A percentile compares a stretch with the other conserved stretches of the same genome.
Conservation (phyloP, 2,329 filamentous ascomycete species). For the Neofusicoccum sp. region DNA sequence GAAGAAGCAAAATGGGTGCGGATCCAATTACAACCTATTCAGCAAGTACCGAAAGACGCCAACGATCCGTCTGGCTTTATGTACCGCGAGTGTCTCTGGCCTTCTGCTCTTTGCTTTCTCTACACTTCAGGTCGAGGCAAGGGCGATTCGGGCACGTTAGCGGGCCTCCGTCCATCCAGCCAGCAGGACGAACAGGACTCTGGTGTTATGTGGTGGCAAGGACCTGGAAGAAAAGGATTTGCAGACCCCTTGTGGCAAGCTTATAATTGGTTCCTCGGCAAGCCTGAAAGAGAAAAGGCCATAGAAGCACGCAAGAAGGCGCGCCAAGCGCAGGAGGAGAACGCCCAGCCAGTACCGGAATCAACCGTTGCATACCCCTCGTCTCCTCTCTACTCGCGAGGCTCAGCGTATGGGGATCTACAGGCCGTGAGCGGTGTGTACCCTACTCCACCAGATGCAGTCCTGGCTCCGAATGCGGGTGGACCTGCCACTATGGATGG, state of each 20-base stretch:
- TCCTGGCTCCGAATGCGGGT: conserved; percentile 34
- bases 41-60: background rate
- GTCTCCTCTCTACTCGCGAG: conserved; percentile 40
- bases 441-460: conserved; percentile 44
- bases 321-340: conserved; percentile 50
- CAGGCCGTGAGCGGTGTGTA: conserved; percentile 43
- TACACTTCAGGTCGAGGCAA: background rate
- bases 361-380: conserved; percentile 34
- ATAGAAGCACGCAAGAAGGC: conserved; percentile 45
- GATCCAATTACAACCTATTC: conserved; percentile 15
- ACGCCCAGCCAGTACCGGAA: conserved; percentile 47
- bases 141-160: background rate
- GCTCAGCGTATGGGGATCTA: conserved; percentile 38
- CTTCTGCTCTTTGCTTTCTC: conserved; percentile 35
- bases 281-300: conserved; percentile 37
- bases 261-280: conserved; percentile 40
- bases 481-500: conserved; percentile 23
- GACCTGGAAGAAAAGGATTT: conserved; percentile 31
- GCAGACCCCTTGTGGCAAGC: conserved; percentile 38
- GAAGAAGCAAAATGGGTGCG: conserved; percentile 23
- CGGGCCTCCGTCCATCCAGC: conserved; percentile 16
- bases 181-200: conserved; percentile 13
- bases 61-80: background rate
- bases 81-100: conserved; percentile 37
- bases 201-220: conserved; percentile 3